Percentiles rank a stretch among this genome's conserved stretches.
Conservation (phyloP, 805 yeast species). For the Tetrapisispora nanseiensis region DNA sequence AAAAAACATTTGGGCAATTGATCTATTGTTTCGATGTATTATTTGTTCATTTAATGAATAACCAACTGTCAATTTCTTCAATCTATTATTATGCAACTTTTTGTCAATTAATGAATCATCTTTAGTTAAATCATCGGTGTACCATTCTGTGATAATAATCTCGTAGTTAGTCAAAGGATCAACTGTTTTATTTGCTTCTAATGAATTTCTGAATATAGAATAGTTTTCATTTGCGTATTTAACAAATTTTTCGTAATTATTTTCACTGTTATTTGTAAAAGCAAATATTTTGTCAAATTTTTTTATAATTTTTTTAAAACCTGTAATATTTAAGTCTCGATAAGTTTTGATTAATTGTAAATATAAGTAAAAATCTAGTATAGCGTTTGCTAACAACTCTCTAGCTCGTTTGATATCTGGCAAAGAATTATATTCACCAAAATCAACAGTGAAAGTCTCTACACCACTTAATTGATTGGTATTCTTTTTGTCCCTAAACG, state of each 20-base stretch:
- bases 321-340: slow-evolving; percentile 72
- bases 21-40: slow-evolving; percentile 28
- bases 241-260: slow-evolving; percentile 21
- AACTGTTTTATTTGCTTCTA: slow-evolving; percentile 12
- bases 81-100: slow-evolving; percentile 19
- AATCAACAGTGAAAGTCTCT: slow-evolving; percentile 1
- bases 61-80: slow-evolving; percentile 23
- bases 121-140: slow-evolving; percentile 26
- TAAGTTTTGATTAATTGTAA: slow-evolving; percentile 34
- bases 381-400: slow-evolving; percentile 20
- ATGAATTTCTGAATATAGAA: slow-evolving; percentile 21
- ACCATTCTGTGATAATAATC: slow-evolving; percentile 31
- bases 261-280: slow-evolving; percentile 8
- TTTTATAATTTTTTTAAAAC: slow-evolving; percentile 78
- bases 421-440: not conserved
- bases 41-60: slow-evolving; percentile 27
- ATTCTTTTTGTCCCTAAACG: not conserved
- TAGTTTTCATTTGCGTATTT: slow-evolving; percentile 19
- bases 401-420: slow-evolving; percentile 6
- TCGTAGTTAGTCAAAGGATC: slow-evolving; percentile 28
- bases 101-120: slow-evolving; percentile 16
- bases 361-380: slow-evolving; percentile 25
- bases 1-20: slow-evolving; percentile 37
- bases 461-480: not conserved
- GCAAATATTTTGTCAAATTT: slow-evolving; percentile 64